These are phyloP conservation scores for Colletotrichum eremochloae DNA, from an alignment of 2,329 filamentous ascomycete species.

Conservation along the genomic window DNA sequence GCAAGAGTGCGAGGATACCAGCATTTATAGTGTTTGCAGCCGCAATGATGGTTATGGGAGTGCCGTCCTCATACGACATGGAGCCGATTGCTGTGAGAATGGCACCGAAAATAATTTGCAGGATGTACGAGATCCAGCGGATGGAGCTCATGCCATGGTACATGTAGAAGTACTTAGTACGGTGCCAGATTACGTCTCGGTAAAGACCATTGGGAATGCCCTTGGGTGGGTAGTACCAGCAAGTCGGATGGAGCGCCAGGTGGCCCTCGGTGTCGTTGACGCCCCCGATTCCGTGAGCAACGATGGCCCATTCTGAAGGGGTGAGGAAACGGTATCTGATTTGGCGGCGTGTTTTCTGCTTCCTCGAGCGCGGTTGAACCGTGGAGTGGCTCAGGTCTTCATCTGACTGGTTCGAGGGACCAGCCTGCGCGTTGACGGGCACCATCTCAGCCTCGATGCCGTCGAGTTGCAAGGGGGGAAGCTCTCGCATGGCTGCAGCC, in stretches of 20 bases:
- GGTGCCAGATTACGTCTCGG: conserved; percentile 60
- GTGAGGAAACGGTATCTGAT: conserved; percentile 57
- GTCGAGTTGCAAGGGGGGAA: conserved; percentile 38
- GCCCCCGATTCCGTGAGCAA: conserved; percentile 63
- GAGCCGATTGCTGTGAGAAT: conserved; percentile 64
- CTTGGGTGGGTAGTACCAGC: conserved; percentile 59
- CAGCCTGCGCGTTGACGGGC: not conserved
- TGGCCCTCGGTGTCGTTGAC: conserved; percentile 60
- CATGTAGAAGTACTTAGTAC: conserved; percentile 59
- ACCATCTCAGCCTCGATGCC: conserved; percentile 32
- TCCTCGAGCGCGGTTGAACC: conserved; percentile 6
- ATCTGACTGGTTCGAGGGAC: not conserved
- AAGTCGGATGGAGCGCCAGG: conserved; percentile 57
- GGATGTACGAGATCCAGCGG: conserved; percentile 62
- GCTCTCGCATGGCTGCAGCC: conserved; percentile 21
- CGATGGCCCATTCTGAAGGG: conserved; percentile 59
- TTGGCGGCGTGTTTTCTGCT: conserved; percentile 6
- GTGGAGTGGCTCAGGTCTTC: conserved; percentile 5
- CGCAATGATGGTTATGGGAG: conserved; percentile 61
- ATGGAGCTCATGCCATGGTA: conserved; percentile 59
- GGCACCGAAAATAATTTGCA: conserved; percentile 64
- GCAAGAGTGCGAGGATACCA: conserved; percentile 64
- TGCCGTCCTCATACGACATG: conserved; percentile 53
- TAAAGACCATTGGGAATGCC: conserved; percentile 65
- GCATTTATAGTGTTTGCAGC: conserved; percentile 64